Conservation (phyloP, 2,329 filamentous ascomycete genomes). For the Fusarium humuli region DNA sequence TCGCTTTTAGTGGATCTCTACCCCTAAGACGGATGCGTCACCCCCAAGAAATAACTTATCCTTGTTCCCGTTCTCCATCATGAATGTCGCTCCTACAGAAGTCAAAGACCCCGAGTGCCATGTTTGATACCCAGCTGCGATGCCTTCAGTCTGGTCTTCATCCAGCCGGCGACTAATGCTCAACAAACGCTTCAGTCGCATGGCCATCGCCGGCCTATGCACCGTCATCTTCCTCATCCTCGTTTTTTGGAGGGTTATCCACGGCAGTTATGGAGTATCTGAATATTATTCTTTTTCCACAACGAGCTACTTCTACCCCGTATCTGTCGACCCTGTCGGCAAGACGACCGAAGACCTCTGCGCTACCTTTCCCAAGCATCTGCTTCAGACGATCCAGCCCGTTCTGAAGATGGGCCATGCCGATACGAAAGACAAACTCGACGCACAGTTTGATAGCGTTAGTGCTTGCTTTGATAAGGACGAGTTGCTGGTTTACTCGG, state of each 20-base stretch:
- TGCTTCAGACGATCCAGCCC: slow-evolving; percentile 49
- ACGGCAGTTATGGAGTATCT: slow-evolving; percentile 42
- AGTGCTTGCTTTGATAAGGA: slow-evolving; percentile 61
- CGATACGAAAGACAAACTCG: slow-evolving; percentile 45
- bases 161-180: slow-evolving; percentile 46
- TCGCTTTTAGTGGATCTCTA: slow-evolving; percentile 28
- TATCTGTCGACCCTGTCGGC: slow-evolving; percentile 43
- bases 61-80: slow-evolving; percentile 12
- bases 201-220: slow-evolving; percentile 41
- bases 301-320: slow-evolving; percentile 48
- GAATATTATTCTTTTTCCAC: slow-evolving; percentile 48
- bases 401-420: slow-evolving; percentile 52
- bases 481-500: slow-evolving; percentile 62
- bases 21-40: slow-evolving; percentile 25
- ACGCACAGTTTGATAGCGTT: slow-evolving; percentile 62
- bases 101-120: slow-evolving; percentile 37
- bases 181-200: slow-evolving; percentile 51
- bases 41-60: slow-evolving; percentile 2
- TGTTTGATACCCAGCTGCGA: slow-evolving; percentile 39
- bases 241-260: slow-evolving; percentile 43
- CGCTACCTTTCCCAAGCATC: slow-evolving; percentile 49
- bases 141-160: slow-evolving; percentile 44
- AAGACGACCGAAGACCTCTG: slow-evolving; percentile 48
- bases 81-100: slow-evolving; percentile 11
- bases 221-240: slow-evolving; percentile 43